Evolutionary conservation across 2,329 filamentous ascomycete species (phyloP).

Genomic region (Colletotrichum sp.): DNA sequence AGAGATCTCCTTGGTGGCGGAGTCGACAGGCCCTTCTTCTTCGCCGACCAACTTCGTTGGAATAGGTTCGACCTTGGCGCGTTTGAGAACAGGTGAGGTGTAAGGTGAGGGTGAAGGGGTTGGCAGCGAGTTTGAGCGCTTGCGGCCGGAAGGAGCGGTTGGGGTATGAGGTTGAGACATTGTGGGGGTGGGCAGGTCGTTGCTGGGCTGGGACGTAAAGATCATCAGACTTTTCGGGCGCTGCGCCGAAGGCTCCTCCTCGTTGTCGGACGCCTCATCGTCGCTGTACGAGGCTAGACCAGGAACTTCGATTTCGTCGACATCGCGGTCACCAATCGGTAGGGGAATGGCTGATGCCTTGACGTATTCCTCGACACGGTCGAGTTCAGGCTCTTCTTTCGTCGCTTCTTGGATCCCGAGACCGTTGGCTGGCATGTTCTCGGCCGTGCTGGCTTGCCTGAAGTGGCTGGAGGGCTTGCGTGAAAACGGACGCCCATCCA

Average conservation of each 20-base stretch:
- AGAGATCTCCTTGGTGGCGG: constrained; percentile 10
- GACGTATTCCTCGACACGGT: constrained; percentile 41
- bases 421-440: constrained; percentile 38
- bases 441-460: constrained; percentile 43
- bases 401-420: constrained; percentile 18
- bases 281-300: constrained; percentile 68
- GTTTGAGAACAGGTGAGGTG: constrained; percentile 19
- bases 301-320: constrained; percentile 82
- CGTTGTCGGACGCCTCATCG: constrained; percentile 58
- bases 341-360: constrained; percentile 69
- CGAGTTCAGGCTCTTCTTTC: not conserved
- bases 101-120: constrained; percentile 35
- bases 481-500: constrained; percentile 55
- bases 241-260: constrained; percentile 30
- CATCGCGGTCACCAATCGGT: constrained; percentile 69
- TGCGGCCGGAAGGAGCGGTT: constrained; percentile 37
- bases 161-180: constrained; percentile 39
- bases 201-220: constrained; percentile 28
- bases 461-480: constrained; percentile 46
- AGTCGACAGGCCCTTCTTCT: not conserved
- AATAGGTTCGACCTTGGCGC: constrained; percentile 5
- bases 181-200: constrained; percentile 35
- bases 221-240: constrained; percentile 56
- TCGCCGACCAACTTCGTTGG: not conserved
- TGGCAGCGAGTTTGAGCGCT: constrained; percentile 56